A percentile compares a stretch with the other conserved stretches of the same genome.
phyloP scores from a whole-genome alignment of 371 early-diverging fungal species.

The Massospora cicadina region DNA sequence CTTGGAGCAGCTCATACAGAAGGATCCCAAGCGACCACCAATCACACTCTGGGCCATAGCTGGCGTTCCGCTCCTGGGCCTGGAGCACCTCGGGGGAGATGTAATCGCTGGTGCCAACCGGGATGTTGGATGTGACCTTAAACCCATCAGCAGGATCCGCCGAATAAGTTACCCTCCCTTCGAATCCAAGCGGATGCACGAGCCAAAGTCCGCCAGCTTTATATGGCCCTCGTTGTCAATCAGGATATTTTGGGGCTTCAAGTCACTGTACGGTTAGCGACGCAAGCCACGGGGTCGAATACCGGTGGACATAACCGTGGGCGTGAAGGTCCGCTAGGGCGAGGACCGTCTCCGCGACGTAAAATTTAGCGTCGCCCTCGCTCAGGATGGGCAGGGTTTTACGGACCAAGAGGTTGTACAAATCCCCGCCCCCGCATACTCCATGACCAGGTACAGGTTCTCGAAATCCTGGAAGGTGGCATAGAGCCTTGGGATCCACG shows the following conservation, averaged over 20 bases:
- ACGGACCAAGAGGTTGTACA: constrained; percentile 77
- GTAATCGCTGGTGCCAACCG: constrained; percentile 91
- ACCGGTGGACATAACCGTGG: constrained; percentile 86
- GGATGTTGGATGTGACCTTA: constrained; percentile 35
- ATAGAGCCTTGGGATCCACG: constrained; percentile 64
- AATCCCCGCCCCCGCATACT: constrained; percentile 87
- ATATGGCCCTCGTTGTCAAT: constrained; percentile 21
- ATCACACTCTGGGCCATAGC: constrained; percentile 90
- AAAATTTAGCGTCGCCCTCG: constrained; percentile 84
- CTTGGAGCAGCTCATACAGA: constrained; percentile 92
- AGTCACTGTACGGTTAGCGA: constrained; percentile 10
- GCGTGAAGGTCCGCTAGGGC: constrained; percentile 84
- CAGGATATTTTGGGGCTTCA: constrained; percentile 15
- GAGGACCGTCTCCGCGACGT: constrained; percentile 84
- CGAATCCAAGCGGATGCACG: constrained; percentile 25
- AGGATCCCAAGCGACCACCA: constrained; percentile 99
- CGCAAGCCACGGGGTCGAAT: neutral
- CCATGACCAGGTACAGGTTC: constrained; percentile 90
- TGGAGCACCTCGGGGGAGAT: constrained; percentile 87
- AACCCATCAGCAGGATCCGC: too few relatives aligned
- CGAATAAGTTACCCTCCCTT: constrained; percentile 17
- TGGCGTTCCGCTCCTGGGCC: constrained; percentile 30
- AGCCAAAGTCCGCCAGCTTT: constrained; percentile 87
- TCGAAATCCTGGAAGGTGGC: constrained; percentile 83
- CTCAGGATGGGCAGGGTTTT: constrained; percentile 34